These are phyloP conservation scores for Tetrahymena borealis DNA, from an alignment of 73 alveolate genomes.

Conservation along the genomic window DNA sequence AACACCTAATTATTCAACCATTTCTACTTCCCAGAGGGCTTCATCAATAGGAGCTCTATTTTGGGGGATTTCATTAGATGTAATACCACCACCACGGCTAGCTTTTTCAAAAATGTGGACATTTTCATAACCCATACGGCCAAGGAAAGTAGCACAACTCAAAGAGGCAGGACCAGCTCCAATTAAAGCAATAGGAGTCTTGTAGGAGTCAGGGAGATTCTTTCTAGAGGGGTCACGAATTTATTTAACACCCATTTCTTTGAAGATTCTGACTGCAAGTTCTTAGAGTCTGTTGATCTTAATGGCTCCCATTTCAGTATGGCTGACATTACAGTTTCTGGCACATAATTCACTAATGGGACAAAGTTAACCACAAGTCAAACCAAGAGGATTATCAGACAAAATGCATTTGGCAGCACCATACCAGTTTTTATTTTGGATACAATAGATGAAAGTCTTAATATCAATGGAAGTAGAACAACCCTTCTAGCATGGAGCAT, in stretches of 20 bases:
- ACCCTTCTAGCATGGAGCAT: conserved; percentile 64
- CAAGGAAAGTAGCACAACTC: conserved; percentile 59
- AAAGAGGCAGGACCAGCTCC: conserved; percentile 65
- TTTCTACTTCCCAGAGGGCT: conserved; percentile 54
- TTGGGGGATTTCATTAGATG: conserved; percentile 50
- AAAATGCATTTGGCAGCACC: conserved; percentile 63
- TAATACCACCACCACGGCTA: conserved; percentile 51
- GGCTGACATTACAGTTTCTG: conserved; percentile 52
- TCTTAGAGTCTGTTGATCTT: conserved; percentile 58
- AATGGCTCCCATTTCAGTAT: conserved; percentile 57
- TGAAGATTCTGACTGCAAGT: conserved; percentile 53
- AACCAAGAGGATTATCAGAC: conserved; percentile 61
- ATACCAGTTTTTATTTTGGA: conserved; percentile 55
- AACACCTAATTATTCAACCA: conserved; percentile 51
- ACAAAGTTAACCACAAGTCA: conserved; percentile 57
- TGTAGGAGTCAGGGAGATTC: conserved; percentile 45
- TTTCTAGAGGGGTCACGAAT: conserved; percentile 43
- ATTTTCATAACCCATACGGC: conserved; percentile 56
- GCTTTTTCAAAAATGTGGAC: conserved; percentile 49
- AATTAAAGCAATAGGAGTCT: conserved; percentile 47
- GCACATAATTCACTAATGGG: conserved; percentile 66
- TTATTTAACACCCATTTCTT: conserved; percentile 53
- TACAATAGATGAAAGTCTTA: conserved; percentile 57
- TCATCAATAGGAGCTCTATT: conserved; percentile 56
- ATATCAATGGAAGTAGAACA: conserved; percentile 58